Conservation (phyloP, 768 basidiomycete genomes). For the Suillus weaverae region DNA sequence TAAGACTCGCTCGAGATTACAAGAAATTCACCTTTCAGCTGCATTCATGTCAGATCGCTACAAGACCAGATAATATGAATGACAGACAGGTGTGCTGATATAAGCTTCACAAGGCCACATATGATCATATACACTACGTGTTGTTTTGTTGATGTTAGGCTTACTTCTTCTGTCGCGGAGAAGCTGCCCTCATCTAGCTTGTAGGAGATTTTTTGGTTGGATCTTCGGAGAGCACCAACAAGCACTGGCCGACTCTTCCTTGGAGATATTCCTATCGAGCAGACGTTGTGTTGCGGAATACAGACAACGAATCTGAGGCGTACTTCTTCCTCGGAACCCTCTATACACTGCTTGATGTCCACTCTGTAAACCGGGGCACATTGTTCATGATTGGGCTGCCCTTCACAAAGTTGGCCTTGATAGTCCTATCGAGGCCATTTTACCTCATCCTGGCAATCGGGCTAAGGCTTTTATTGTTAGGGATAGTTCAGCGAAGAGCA, state of each 20-base stretch:
- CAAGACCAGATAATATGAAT: neutral
- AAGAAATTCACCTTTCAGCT: no score
- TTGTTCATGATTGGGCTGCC: neutral
- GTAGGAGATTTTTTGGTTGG: neutral
- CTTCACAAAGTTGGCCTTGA: neutral
- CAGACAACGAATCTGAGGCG: neutral
- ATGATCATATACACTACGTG: neutral
- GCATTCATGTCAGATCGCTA: no score
- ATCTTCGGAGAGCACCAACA: neutral
- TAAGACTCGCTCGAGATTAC: no score
- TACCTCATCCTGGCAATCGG: neutral
- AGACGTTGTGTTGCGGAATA: neutral
- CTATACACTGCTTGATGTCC: neutral
- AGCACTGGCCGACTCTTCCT: neutral
- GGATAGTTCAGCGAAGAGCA: neutral
- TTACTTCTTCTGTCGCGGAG: neutral
- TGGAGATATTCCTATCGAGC: neutral
- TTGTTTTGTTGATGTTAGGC: slow-evolving; percentile 15
- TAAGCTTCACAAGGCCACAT: neutral
- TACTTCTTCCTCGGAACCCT: neutral
- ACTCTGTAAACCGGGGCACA: neutral
- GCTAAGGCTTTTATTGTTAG: neutral
- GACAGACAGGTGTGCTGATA: neutral
- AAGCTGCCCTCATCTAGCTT: neutral
- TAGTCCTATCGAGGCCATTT: neutral